phyloP scores from a whole-genome alignment of 1,139 yeast species.

The Hansenula sp. region DNA sequence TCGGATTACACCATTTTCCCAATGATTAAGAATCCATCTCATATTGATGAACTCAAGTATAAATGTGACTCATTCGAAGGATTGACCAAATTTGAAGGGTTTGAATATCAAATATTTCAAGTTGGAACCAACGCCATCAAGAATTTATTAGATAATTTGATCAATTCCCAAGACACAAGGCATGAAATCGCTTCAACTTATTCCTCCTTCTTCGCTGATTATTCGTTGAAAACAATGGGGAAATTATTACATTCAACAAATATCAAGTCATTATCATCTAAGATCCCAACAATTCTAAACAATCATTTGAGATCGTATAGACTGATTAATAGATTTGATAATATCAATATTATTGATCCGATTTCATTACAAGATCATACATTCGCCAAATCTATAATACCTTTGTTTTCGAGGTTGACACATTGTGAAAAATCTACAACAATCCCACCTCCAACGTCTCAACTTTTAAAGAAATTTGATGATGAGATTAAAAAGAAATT shows the following conservation, averaged over 20 bases:
- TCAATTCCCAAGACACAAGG: constrained; percentile 8
- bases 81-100: constrained; percentile 10
- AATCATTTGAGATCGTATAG: constrained; percentile 11
- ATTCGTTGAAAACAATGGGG: constrained; percentile 11
- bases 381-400: constrained; percentile 7
- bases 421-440: constrained; percentile 7
- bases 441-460: constrained; percentile 14
- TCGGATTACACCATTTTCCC: constrained; percentile 17
- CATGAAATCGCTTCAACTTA: constrained; percentile 7
- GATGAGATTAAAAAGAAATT: constrained; percentile 7
- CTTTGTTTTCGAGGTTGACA: constrained; percentile 7
- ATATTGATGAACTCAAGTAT: constrained; percentile 3
- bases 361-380: constrained; percentile 14
- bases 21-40: neutral
- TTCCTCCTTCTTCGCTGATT: constrained; percentile 14
- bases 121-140: constrained; percentile 4
- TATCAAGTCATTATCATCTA: constrained; percentile 7
- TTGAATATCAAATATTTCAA: constrained; percentile 13
- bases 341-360: constrained; percentile 14
- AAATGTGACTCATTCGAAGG: constrained; percentile 1
- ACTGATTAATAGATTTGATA: constrained; percentile 5
- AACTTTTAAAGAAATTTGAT: constrained; percentile 7
- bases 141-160: constrained; percentile 7
- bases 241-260: constrained; percentile 13
- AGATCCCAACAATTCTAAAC: constrained; percentile 12